Evolutionary conservation across 2,329 filamentous ascomycete species (phyloP), one percentile per base, ranked within the genome.

Genomic region (Xylaria sp.): DNA sequence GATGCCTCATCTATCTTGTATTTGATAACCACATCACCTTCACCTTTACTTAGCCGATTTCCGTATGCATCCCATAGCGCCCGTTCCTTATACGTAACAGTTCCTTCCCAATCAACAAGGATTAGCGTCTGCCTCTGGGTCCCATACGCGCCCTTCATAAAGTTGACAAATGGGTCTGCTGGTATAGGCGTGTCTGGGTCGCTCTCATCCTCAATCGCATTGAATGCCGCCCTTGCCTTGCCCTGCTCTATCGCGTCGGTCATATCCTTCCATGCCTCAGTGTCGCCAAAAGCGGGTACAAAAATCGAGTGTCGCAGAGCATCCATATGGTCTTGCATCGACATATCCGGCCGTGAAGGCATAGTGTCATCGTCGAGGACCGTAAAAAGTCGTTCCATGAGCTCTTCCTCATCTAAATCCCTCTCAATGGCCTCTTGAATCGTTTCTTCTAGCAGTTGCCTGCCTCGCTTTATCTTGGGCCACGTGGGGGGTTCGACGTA

Each of bases 41-140:
- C 75, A 0, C 87, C 88, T 26, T 83, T 82, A 26, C 83, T 80
- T 51, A 90, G 81, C 2, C 81, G 76, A 60, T 88, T 85, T 9
- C 89, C 89, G 57, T 88, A 82, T 0, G 81, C 79, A 74, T 90
- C 88, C 82, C 84, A 91, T 49, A 90, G 78, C 4, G 88, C 85
- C 42, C 89, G 81, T 79, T 91, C 89, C 36, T 83, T 82, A 73
- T 87, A 89, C 0, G 84, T 86, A 20, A 89, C 86, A 42, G 87
- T 87, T 2, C 89, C 89, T 3, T 89, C 83, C 86, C 86, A 89
- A 72, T 89, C 88, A 6, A 90, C 85, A 53, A 90, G 78, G 15
- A 91, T 78, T 15, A 90, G 80, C 0, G 88, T 90, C 80, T 91
- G 89, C 44, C 89, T 80, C 78, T 91, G 89, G 5, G 89, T 91